These are phyloP conservation scores for Fabrea salina DNA, from an alignment of 169 alveolate species.

Conservation along the genomic window DNA sequence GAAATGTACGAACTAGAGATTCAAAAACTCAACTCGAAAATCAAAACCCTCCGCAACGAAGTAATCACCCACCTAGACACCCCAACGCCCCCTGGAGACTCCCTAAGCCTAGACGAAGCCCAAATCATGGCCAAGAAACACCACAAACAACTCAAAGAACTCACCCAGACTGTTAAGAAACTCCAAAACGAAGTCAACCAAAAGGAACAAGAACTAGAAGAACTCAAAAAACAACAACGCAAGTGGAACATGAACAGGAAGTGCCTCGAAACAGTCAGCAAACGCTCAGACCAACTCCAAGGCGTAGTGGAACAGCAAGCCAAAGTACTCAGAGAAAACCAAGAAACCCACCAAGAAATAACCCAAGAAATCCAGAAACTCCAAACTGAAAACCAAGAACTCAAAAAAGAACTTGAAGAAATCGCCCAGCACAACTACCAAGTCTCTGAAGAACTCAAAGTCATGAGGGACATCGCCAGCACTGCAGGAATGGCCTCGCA, in stretches of 20 bases:
- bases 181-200: neutral
- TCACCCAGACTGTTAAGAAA: neutral
- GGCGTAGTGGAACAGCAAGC: neutral
- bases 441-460: neutral
- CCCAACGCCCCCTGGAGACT: no score
- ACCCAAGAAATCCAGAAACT: neutral
- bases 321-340: neutral
- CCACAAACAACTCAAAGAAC: neutral
- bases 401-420: neutral
- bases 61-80: neutral
- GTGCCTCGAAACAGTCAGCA: constrained; percentile 1
- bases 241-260: neutral
- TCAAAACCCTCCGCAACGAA: neutral
- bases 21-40: neutral
- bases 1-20: constrained; percentile 8
- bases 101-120: no score
- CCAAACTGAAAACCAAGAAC: neutral
- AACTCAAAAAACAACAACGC: neutral
- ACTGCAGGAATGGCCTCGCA: constrained; percentile 16
- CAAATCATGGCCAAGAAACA: neutral
- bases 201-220: neutral
- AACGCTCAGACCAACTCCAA: neutral
- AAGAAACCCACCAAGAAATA: constrained; percentile 7
- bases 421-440: no score
- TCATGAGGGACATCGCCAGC: constrained; percentile 6